Percentiles rank a stretch among this genome's conserved stretches.
Conservation (phyloP, 345 rosid species). For the Eucalyptus pumila region DNA sequence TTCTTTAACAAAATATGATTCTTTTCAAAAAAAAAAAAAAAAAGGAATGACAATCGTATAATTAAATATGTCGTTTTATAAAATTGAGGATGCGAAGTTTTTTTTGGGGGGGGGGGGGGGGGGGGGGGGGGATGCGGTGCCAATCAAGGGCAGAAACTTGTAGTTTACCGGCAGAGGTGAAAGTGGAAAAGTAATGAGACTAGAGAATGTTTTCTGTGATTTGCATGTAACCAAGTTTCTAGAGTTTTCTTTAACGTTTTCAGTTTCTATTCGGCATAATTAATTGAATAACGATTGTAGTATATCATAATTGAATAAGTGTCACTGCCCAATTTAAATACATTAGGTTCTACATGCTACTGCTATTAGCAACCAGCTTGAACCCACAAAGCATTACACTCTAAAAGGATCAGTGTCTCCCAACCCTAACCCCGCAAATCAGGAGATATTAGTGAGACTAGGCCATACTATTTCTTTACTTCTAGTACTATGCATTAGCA, state of each 20-base stretch:
- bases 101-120: not conserved
- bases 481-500: not conserved
- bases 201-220: not conserved
- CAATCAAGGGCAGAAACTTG: not conserved
- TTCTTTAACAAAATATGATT: not conserved
- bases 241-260: not conserved
- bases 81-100: not conserved
- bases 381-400: not conserved
- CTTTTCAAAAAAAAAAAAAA: not conserved
- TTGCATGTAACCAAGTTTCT: not conserved
- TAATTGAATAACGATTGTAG: not conserved
- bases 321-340: not conserved
- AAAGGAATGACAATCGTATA: not conserved
- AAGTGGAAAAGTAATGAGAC: not conserved
- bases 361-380: not conserved
- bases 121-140: not conserved
- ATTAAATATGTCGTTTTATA: not conserved
- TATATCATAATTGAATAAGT: not conserved
- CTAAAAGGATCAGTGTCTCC: not conserved
- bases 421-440: not conserved
- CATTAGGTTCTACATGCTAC: not conserved
- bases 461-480: not conserved
- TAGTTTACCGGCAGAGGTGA: not conserved
- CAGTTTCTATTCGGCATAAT: not conserved
- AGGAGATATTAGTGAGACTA: not conserved